Evolutionary conservation across 495 filamentous ascomycete species (phyloP).

Genomic region (Lindgomyces ingoldianus): DNA sequence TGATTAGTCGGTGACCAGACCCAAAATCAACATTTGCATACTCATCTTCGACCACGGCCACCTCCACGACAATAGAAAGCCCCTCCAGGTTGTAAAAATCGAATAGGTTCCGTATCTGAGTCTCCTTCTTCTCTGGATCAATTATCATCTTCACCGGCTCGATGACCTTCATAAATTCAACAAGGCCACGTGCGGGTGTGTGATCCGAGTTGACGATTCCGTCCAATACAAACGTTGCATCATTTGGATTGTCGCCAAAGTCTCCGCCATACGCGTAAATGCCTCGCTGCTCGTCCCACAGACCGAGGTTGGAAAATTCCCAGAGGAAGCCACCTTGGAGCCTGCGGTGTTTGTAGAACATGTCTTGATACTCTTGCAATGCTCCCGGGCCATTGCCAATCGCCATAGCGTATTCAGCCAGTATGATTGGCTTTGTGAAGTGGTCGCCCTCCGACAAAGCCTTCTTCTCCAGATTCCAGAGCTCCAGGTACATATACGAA

Average conservation of each 20-base stretch:
- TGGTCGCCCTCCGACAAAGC: conserved; percentile 48
- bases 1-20: too few species aligned
- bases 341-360: conserved; percentile 56
- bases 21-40: too few species aligned
- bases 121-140: not conserved
- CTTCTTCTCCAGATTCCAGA: conserved; percentile 55
- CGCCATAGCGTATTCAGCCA: conserved; percentile 66
- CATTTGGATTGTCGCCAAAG: conserved; percentile 47
- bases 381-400: conserved; percentile 73
- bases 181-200: not conserved
- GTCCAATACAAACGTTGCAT: not conserved
- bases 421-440: conserved; percentile 56
- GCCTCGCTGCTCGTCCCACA: conserved; percentile 57
- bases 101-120: not conserved
- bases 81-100: too few species aligned
- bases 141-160: not conserved
- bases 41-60: too few species aligned
- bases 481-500: conserved; percentile 63
- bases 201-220: not conserved
- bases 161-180: not conserved
- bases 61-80: too few species aligned
- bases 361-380: conserved; percentile 65
- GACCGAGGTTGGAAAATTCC: conserved; percentile 73
- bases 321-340: conserved; percentile 71
- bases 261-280: conserved; percentile 67